Conservation (phyloP, 1,284 basidiomycete genomes). For the Ustilago loliicola region DNA sequence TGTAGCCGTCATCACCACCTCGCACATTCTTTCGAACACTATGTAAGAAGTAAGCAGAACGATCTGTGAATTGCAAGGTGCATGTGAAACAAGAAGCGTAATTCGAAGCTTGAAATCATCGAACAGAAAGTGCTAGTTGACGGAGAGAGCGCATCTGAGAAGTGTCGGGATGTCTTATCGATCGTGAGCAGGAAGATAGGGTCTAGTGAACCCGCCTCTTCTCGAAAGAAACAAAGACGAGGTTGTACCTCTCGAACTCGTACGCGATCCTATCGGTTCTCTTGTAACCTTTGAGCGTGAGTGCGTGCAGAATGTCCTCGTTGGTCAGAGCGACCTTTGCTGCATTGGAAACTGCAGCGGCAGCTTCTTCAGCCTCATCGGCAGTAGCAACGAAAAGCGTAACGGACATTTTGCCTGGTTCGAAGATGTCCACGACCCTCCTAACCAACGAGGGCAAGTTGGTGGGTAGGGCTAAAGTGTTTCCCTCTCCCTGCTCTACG, state of each 20-base stretch:
- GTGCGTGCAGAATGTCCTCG: constrained; percentile 66
- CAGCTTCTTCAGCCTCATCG: constrained; percentile 32
- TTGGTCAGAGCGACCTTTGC: constrained; percentile 43
- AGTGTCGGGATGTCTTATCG: too few species aligned
- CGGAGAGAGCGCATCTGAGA: too few species aligned
- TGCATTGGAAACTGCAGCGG: constrained; percentile 15
- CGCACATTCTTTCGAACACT: too few species aligned
- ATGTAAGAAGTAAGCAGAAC: not conserved
- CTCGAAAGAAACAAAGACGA: constrained; percentile 76
- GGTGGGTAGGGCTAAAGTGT: constrained; percentile 49
- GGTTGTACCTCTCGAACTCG: constrained; percentile 94
- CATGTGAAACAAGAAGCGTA: not conserved
- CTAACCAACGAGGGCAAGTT: constrained; percentile 81
- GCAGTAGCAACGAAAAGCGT: constrained; percentile 86
- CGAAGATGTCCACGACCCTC: constrained; percentile 91
- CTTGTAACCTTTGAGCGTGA: constrained; percentile 70
- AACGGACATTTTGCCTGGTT: constrained; percentile 86
- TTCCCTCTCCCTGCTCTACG: constrained; percentile 32
- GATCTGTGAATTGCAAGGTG: not conserved
- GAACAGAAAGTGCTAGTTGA: too few species aligned
- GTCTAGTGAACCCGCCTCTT: constrained; percentile 25
- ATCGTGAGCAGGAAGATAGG: too few species aligned
- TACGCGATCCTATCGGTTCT: constrained; percentile 98
- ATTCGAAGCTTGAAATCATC: too few species aligned
- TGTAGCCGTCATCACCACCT: too few species aligned